Percentiles rank a stretch among this genome's conserved stretches.
These are phyloP conservation scores for Talaromyces rugulosus DNA, from an alignment of 2,329 filamentous ascomycete genomes.

Conservation along the genomic window DNA sequence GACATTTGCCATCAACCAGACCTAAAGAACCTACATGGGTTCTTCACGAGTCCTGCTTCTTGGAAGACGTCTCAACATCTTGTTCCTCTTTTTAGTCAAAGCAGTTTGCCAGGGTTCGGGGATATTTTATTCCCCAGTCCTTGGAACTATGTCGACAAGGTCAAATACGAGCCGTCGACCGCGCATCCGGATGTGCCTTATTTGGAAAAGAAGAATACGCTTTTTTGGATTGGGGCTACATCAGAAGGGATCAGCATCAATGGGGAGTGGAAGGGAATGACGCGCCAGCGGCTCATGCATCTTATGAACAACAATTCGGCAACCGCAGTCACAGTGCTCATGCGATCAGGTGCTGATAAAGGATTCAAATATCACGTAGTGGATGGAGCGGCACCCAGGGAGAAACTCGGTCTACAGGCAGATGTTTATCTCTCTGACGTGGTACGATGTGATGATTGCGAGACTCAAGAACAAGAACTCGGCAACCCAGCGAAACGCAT, in stretches of 20 bases:
- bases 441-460: slow-evolving; percentile 57
- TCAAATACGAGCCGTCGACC: slow-evolving; percentile 48
- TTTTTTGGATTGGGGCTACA: slow-evolving; percentile 74
- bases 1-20: slow-evolving; percentile 76
- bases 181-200: slow-evolving; percentile 54
- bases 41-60: slow-evolving; percentile 63
- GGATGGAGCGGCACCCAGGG: slow-evolving; percentile 26
- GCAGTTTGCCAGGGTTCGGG: slow-evolving; percentile 66
- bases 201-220: slow-evolving; percentile 56
- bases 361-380: slow-evolving; percentile 57
- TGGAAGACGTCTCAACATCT: slow-evolving; percentile 61
- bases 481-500: slow-evolving; percentile 36
- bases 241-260: slow-evolving; percentile 50
- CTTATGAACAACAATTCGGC: slow-evolving; percentile 57
- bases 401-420: slow-evolving; percentile 51
- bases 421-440: slow-evolving; percentile 59
- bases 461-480: slow-evolving; percentile 51
- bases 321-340: slow-evolving; percentile 50
- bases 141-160: slow-evolving; percentile 60
- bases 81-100: slow-evolving; percentile 70
- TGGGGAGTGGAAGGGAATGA: slow-evolving; percentile 64
- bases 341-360: slow-evolving; percentile 41
- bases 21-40: slow-evolving; percentile 64
- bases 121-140: slow-evolving; percentile 71
- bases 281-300: slow-evolving; percentile 67